Conservation (phyloP, 2,329 filamentous ascomycete genomes). For the Verticillium alfalfae region DNA sequence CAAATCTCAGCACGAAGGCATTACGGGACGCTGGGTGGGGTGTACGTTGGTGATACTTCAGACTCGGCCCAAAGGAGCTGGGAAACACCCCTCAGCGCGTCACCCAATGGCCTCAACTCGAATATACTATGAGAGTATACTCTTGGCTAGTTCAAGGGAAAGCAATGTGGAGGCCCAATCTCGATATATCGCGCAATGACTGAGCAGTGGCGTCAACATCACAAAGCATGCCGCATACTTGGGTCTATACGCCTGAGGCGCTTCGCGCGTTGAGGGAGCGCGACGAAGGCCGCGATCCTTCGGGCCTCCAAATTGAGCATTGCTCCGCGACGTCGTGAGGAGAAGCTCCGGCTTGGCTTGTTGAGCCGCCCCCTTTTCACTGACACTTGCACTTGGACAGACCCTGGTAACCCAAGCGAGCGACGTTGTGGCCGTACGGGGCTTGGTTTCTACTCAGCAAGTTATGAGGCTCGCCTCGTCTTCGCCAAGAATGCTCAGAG, state of each 20-base stretch:
- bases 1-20: not conserved
- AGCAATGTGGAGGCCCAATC: not conserved
- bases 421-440: not conserved
- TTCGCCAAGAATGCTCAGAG: not conserved
- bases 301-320: not conserved
- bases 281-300: not conserved
- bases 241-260: not conserved
- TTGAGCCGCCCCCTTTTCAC: not conserved
- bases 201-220: not conserved
- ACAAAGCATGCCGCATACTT: not conserved
- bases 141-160: not conserved
- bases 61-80: not conserved
- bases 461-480: not conserved
- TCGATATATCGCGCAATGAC: not conserved
- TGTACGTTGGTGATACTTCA: not conserved
- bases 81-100: not conserved
- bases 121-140: not conserved
- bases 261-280: not conserved
- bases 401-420: not conserved
- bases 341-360: not conserved
- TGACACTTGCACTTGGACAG: not conserved
- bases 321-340: not conserved
- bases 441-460: not conserved
- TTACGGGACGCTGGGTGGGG: not conserved
- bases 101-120: not conserved